Percentiles rank a stretch among this genome's conserved stretches.
These are phyloP conservation scores for Quercus variabilis DNA, from an alignment of 306 rosid genomes.

Conservation along the genomic window DNA sequence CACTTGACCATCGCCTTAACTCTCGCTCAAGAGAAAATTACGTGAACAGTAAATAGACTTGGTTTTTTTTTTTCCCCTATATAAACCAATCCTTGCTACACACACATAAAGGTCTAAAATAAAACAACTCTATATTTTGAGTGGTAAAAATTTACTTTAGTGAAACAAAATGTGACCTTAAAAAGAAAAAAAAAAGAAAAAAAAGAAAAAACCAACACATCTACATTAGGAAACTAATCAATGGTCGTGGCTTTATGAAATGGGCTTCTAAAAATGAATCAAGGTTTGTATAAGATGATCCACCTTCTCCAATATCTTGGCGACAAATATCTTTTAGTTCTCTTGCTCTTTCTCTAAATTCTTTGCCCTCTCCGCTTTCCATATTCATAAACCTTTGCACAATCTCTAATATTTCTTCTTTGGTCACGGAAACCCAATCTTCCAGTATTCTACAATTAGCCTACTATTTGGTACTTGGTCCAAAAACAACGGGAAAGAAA, in stretches of 20 bases:
- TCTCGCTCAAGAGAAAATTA: too few relatives aligned
- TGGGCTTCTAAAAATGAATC: neutral
- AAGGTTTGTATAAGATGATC: constrained; percentile 33
- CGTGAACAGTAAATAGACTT: too few relatives aligned
- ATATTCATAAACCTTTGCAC: constrained; percentile 30
- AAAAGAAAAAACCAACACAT: too few relatives aligned
- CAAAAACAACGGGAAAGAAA: constrained; percentile 41
- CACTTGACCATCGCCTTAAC: too few relatives aligned
- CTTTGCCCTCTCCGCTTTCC: constrained; percentile 28
- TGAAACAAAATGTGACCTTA: too few relatives aligned
- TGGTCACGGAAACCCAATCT: constrained; percentile 26
- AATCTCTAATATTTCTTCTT: constrained; percentile 24
- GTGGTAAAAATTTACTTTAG: too few relatives aligned
- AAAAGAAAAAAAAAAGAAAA: too few relatives aligned
- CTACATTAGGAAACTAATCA: neutral
- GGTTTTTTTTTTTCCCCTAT: too few relatives aligned
- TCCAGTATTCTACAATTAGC: constrained; percentile 47
- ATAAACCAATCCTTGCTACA: too few relatives aligned
- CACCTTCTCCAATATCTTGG: constrained; percentile 34
- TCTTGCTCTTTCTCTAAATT: constrained; percentile 35
- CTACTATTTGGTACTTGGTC: constrained; percentile 48
- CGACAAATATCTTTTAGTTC: constrained; percentile 30
- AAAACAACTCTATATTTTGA: too few relatives aligned
- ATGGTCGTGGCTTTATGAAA: neutral
- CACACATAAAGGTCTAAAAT: too few relatives aligned